Percentiles rank a stretch among this genome's conserved stretches.
Evolutionary conservation across 129 eudicot genomes (phyloP).

Genomic region (Helianthus annuus): HanXRQr2.0-SUNRISE NC_035447.2:51225361-51225860

Average conservation of each 20-base stretch:
- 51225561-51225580: conserved; percentile 69
- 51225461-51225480: neutral
- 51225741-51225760: neutral
- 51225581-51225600: conserved; percentile 69
- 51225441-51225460: neutral
- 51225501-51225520: conserved; percentile 72
- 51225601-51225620: conserved; percentile 51
- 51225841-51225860: conserved; percentile 87
- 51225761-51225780: neutral
- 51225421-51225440: neutral
- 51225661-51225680: conserved; percentile 61
- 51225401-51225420: neutral
- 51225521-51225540: conserved; percentile 82
- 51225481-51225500: conserved; percentile 55
- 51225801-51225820: conserved; percentile 83
- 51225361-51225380: conserved; percentile 1
- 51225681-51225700: conserved; percentile 35
- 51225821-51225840: conserved; percentile 73
- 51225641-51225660: conserved; percentile 36
- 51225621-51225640: conserved; percentile 41
- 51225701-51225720: conserved; percentile 51
- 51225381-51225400: neutral
- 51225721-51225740: neutral
- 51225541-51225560: conserved; percentile 70
- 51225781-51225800: neutral